Conservation (phyloP, 805 yeast species). For the Ogataea methanolica region DNA sequence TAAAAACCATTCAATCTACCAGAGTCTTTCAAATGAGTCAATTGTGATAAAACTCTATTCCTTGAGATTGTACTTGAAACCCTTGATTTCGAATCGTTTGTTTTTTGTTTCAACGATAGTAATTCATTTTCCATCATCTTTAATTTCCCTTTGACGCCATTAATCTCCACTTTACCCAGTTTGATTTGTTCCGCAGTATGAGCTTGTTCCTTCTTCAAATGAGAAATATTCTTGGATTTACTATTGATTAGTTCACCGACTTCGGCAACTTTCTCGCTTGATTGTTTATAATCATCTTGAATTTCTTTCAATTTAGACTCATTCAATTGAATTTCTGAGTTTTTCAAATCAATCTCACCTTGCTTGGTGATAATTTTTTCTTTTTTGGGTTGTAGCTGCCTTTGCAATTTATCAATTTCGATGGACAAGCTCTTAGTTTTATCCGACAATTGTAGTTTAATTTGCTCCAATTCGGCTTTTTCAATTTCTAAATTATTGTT, state of each 20-base stretch:
- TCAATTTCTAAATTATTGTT: slow-evolving; percentile 46
- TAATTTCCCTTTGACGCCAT: slow-evolving; percentile 42
- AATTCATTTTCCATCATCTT: slow-evolving; percentile 52
- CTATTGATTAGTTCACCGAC: slow-evolving; percentile 32
- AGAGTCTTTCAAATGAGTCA: slow-evolving; percentile 63
- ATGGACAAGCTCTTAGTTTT: slow-evolving; percentile 68
- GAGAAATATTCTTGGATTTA: slow-evolving; percentile 41
- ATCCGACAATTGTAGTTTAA: slow-evolving; percentile 61
- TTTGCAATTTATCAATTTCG: slow-evolving; percentile 60
- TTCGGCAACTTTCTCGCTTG: slow-evolving; percentile 39
- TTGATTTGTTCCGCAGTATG: slow-evolving; percentile 50
- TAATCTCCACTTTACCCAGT: slow-evolving; percentile 55
- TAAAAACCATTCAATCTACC: slow-evolving; percentile 84
- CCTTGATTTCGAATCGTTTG: slow-evolving; percentile 62
- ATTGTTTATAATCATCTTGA: slow-evolving; percentile 39
- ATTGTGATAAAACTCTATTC: slow-evolving; percentile 65
- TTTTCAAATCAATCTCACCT: slow-evolving; percentile 58
- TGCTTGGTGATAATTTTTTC: slow-evolving; percentile 59
- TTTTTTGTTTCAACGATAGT: slow-evolving; percentile 51
- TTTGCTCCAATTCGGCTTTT: slow-evolving; percentile 51
- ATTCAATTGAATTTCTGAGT: slow-evolving; percentile 60
- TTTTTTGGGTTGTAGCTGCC: slow-evolving; percentile 78
- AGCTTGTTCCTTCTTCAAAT: slow-evolving; percentile 44
- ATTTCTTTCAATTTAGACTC: slow-evolving; percentile 40
- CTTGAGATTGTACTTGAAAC: slow-evolving; percentile 58